These are phyloP conservation scores for Linanthus parryae DNA, from an alignment of 148 eudicot species.

Conservation along the genomic window DNA sequence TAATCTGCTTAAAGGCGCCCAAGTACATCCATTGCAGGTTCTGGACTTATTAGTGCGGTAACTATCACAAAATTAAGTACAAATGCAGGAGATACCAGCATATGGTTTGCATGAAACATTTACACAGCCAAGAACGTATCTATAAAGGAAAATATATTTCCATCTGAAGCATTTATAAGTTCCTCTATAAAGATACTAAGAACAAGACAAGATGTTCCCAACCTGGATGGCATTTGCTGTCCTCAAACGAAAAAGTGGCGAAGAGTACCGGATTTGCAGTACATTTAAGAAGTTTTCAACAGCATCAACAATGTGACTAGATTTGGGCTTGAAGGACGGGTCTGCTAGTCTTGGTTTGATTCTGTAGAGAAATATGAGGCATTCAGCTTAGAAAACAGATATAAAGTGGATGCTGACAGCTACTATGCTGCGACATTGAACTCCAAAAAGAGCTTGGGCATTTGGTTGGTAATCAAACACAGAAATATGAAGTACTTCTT, in stretches of 20 bases:
- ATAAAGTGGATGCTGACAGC: constrained; percentile 6
- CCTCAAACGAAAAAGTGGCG: constrained; percentile 82
- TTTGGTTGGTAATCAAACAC: neutral
- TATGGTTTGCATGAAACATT: no score
- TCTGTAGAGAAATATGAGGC: constrained; percentile 30
- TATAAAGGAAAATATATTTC: no score
- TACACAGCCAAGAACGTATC: no score
- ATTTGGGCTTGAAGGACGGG: constrained; percentile 80
- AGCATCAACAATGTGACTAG: constrained; percentile 65
- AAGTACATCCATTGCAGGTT: no score
- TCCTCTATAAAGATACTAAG: neutral
- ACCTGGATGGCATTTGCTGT: constrained; percentile 76
- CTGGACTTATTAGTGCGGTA: no score
- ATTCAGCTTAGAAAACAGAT: neutral
- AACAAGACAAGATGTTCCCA: constrained; percentile 6
- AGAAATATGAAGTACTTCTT: neutral
- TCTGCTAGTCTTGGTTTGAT: constrained; percentile 74
- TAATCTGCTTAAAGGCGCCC: no score
- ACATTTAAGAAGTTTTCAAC: constrained; percentile 64
- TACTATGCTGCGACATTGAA: neutral
- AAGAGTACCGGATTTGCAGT: constrained; percentile 81
- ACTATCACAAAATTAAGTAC: no score
- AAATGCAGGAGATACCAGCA: no score
- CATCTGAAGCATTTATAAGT: no score
- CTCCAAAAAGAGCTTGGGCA: constrained; percentile 2